Base-by-base conservation (phyloP, 345 rosid genomes). In the Boechera stricta region DNA sequence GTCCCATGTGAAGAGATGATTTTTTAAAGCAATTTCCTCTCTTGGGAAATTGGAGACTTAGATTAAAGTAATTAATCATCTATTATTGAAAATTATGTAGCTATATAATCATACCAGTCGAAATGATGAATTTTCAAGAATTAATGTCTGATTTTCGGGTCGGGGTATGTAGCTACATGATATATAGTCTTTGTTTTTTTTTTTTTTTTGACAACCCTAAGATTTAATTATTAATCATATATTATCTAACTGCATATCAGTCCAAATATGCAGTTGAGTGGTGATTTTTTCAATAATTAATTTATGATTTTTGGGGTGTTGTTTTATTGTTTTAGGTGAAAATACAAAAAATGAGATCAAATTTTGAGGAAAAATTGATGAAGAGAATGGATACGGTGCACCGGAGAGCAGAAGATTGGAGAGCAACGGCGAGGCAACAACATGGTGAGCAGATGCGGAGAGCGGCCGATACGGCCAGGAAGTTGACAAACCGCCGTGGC, bases 261-360 rank as follows among this genome's bases (percentile, higher is more conserved):
- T 81, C 64, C 7, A 54, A 62, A 67, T 5, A 7, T 5, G 18
- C 16, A 62, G 33, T 21, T 39, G 49, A 21, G 16, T 49, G 31
- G 3, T 67, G 2, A 10, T 4, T 2, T 38, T 51, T 29, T 9
- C 15, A 51, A 15, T 21, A 52, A 38, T 12, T 39, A 39, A 31
- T 63, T 13, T 55, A 11, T 52, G 8, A 4, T 24, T 24, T 21
- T 15, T 7, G 24, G 35, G 36, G 5, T 35, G 28, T 1, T 59
- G 9, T 41, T 15, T 45, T 2, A 28, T 28, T 55, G 64, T 69
- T 52, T 32, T 74, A 94, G 98, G 90, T 92, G 81, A 94, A 90
- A 84, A 92, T 92, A 67, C 93, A 90, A 32, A 92, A 82, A 83
- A 90, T 92, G 98, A 92, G 94, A 79, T 88, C 98, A 31, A 87